These are phyloP conservation scores for Fusarium circinatum DNA, from an alignment of 2,329 filamentous ascomycete genomes.

Conservation along the genomic window DNA sequence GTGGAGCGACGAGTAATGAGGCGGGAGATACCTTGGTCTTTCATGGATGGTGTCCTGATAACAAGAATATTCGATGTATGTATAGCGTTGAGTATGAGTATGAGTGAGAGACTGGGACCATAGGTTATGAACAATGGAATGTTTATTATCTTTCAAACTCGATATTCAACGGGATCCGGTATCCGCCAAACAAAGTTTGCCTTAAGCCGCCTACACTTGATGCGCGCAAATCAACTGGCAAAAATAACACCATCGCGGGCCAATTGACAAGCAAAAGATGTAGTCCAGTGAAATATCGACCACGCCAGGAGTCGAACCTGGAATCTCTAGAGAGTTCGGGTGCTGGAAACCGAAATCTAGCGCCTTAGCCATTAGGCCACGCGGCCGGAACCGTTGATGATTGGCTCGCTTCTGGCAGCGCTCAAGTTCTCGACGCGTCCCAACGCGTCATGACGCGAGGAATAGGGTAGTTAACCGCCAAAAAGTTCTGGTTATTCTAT, in stretches of 20 bases:
- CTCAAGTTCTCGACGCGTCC: not conserved
- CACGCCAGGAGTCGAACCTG: slow-evolving; percentile 29
- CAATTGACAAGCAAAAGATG: not conserved
- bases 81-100: slow-evolving; percentile 3
- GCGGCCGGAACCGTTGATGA: slow-evolving; percentile 15
- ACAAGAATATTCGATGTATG: not conserved
- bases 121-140: no score
- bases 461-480: not conserved
- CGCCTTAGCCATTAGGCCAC: slow-evolving; percentile 32
- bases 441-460: rapidly evolving
- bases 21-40: slow-evolving; percentile 7
- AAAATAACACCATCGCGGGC: not conserved
- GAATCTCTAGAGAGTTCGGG: slow-evolving; percentile 24
- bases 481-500: no score
- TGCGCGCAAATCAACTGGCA: not conserved
- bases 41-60: slow-evolving; percentile 13
- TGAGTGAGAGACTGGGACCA: not conserved
- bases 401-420: not conserved
- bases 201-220: no score
- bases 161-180: not conserved
- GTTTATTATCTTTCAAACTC: not conserved
- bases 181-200: not conserved
- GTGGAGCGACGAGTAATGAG: slow-evolving; percentile 16
- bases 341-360: slow-evolving; percentile 18
- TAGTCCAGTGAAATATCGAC: not conserved